These are phyloP conservation scores for Lachnellula subtilissima DNA, from an alignment of 2,329 filamentous ascomycete genomes.

Conservation along the genomic window DNA sequence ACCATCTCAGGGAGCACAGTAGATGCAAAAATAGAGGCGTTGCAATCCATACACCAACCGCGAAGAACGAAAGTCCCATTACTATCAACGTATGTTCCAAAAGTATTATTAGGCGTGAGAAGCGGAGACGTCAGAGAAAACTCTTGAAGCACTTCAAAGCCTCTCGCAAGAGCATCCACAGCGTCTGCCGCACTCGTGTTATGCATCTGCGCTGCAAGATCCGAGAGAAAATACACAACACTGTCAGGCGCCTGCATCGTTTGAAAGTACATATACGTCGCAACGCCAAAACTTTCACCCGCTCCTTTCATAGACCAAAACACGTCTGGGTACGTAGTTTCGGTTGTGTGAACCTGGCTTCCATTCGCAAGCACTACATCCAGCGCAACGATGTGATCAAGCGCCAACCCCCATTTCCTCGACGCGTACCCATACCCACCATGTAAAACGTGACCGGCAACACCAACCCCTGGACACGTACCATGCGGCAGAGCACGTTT, in stretches of 20 bases:
- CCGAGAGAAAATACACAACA: constrained; percentile 21
- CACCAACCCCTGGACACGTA: constrained; percentile 41
- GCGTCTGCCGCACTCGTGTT: constrained; percentile 8
- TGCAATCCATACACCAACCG: constrained; percentile 38
- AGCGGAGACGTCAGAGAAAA: constrained; percentile 37
- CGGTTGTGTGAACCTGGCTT: constrained; percentile 23
- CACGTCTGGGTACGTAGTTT: constrained; percentile 25
- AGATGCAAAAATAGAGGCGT: constrained; percentile 33
- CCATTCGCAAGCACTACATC: constrained; percentile 41
- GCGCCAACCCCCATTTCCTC: constrained; percentile 45
- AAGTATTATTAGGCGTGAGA: constrained; percentile 37
- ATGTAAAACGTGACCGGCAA: constrained; percentile 43
- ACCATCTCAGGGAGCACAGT: constrained; percentile 37
- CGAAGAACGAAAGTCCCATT: constrained; percentile 31
- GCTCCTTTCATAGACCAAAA: constrained; percentile 34
- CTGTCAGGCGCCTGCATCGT: constrained; percentile 33
- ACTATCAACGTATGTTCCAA: constrained; percentile 39
- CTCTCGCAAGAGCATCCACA: constrained; percentile 14
- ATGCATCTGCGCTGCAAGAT: constrained; percentile 7
- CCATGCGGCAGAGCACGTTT: constrained; percentile 39
- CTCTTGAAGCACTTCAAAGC: constrained; percentile 38
- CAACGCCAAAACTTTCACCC: constrained; percentile 34
- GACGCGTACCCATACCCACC: constrained; percentile 42
- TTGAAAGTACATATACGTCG: constrained; percentile 28
- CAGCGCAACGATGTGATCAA: constrained; percentile 46